Evolutionary conservation across 2,329 filamentous ascomycete species (phyloP).

Genomic region (Chalaropsis thielavioides): DNA sequence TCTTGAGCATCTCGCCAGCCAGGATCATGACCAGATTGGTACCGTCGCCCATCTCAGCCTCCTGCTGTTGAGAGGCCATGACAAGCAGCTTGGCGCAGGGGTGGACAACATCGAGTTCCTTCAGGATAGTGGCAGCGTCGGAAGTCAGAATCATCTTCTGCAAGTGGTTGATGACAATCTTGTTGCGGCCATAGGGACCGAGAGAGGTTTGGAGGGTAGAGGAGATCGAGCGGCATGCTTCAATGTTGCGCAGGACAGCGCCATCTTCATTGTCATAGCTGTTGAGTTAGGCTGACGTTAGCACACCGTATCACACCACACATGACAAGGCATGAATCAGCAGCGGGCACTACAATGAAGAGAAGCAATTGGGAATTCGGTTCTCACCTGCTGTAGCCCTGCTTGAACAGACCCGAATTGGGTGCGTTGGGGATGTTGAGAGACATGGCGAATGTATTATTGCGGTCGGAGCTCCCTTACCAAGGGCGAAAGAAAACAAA

Average conservation of each 20-base stretch:
- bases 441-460: conserved; percentile 51
- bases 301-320: background rate
- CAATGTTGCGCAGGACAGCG: conserved; percentile 94
- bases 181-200: conserved; percentile 95
- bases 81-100: conserved; percentile 94
- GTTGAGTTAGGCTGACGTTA: conserved; percentile 22
- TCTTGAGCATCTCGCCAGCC: conserved; percentile 86
- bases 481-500: conserved; percentile 11
- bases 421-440: conserved; percentile 90
- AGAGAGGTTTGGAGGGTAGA: conserved; percentile 94
- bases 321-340: conserved; percentile 1
- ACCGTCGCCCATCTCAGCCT: conserved; percentile 96
- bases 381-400: conserved; percentile 84
- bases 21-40: conserved; percentile 95
- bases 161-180: conserved; percentile 98
- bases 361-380: conserved; percentile 8
- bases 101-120: conserved; percentile 95
- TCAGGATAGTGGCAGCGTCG: conserved; percentile 90
- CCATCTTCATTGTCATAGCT: conserved; percentile 99
- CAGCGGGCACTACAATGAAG: conserved; percentile 3
- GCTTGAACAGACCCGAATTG: conserved; percentile 87
- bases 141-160: conserved; percentile 99
- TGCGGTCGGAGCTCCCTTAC: conserved; percentile 3
- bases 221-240: conserved; percentile 90
- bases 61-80: conserved; percentile 98